phyloP scores from a whole-genome alignment of 2,329 filamentous ascomycete genomes.

The Ophiocordyceps polyrhachis-furcata region DNA sequence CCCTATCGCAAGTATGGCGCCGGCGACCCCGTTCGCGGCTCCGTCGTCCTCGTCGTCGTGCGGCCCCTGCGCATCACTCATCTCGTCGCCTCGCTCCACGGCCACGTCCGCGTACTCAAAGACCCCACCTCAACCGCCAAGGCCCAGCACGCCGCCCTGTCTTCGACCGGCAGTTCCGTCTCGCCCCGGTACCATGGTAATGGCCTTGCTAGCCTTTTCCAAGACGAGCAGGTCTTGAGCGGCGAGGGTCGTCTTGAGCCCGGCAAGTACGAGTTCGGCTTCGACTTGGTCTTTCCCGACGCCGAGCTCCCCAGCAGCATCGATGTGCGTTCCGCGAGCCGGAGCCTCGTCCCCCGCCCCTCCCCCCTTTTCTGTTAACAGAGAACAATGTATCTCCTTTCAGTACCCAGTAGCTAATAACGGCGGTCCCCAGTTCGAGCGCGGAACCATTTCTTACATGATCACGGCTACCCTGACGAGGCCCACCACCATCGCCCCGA shows the following conservation, averaged over 20 bases:
- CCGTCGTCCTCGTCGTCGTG: conserved; percentile 51
- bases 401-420: conserved; percentile 3
- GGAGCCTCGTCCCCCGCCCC: neutral
- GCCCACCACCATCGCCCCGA: conserved; percentile 70
- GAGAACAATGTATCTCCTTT: neutral
- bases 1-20: conserved; percentile 60
- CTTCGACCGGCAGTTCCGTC: conserved; percentile 17
- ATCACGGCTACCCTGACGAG: conserved; percentile 78
- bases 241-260: conserved; percentile 59
- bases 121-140: conserved; percentile 39
- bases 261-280: conserved; percentile 63
- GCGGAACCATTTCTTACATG: conserved; percentile 82
- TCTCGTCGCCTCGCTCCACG: conserved; percentile 58
- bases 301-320: conserved; percentile 74
- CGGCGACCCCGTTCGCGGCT: conserved; percentile 55
- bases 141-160: conserved; percentile 24
- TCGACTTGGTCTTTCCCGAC: conserved; percentile 51
- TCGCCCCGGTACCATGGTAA: conserved; percentile 48
- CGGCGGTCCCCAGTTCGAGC: conserved; percentile 55
- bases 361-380: neutral
- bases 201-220: conserved; percentile 63
- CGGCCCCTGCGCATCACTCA: conserved; percentile 66
- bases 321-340: conserved; percentile 44
- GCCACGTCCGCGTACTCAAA: conserved; percentile 64
- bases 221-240: conserved; percentile 64